Conservation (phyloP, 2,329 filamentous ascomycete species). For the Cryphonectria parasitica region DNA sequence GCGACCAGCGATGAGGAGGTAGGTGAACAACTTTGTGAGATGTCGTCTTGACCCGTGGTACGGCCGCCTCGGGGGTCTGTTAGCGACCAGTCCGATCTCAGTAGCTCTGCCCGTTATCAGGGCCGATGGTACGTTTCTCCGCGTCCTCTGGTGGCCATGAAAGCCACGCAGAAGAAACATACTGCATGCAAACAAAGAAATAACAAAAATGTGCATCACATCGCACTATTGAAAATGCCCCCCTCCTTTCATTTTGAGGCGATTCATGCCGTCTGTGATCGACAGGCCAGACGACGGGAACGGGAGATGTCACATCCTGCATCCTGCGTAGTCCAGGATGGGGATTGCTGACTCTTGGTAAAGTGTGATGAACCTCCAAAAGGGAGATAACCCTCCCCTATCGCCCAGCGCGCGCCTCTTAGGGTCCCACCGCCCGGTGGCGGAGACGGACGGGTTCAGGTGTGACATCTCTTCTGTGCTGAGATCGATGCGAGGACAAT, state of each 20-base stretch:
- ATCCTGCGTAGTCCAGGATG: background rate
- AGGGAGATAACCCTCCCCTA: background rate
- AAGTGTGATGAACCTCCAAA: background rate
- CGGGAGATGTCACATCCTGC: constrained; percentile 2
- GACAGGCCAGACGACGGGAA: background rate
- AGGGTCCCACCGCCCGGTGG: background rate
- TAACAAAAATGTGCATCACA: background rate
- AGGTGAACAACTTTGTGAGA: background rate
- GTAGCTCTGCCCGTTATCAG: constrained; percentile 17
- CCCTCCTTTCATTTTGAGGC: background rate
- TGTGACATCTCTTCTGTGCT: background rate
- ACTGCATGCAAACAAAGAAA: constrained; percentile 1
- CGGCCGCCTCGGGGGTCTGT: background rate
- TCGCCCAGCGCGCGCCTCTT: background rate
- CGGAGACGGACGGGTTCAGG: background rate
- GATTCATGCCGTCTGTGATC: constrained; percentile 1
- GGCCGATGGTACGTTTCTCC: constrained; percentile 21
- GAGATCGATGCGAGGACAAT: background rate
- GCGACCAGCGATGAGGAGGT: constrained; percentile 1
- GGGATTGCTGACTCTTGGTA: background rate
- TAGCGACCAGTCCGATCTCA: constrained; percentile 13
- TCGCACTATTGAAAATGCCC: background rate
- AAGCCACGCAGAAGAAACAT: constrained; percentile 22
- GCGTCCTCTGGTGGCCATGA: constrained; percentile 22
- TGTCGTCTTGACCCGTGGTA: constrained; percentile 10